Base-by-base conservation (phyloP, 441 rosid species). In the Gossypium trilobum region DNA sequence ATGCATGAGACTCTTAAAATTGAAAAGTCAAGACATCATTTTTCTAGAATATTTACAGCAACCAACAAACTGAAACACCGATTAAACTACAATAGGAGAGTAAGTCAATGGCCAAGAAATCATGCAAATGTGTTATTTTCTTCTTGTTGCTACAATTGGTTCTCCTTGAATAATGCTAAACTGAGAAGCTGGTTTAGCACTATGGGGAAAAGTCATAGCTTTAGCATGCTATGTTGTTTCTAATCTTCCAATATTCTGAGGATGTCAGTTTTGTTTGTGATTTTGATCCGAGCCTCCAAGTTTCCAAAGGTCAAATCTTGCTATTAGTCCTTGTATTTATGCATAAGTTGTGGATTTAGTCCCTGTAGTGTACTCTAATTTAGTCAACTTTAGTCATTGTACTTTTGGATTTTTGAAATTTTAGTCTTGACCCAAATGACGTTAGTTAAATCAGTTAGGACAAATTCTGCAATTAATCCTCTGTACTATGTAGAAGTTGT, bases 11-110 rank as follows among this genome's bases (percentile, higher is more conserved):
- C 46, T 62, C 2, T 42, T 23, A 61, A 14, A 44, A 65, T 23
- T 22, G 19, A 10, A 67, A 11, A 48, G 20, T 36, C 20, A 57
- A 19, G 63, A 62, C 23, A 16, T 22, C 68, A 51, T 6, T 50
- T 61, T 25, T 19, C 8, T 23, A 20, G 46, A 60, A 33, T 46
- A n/a, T 74, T 64, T 29, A 52, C 71, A 11, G 56, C 57, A 72
- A 62, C 20, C 46, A n/a, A 13, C 69, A 64, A 64, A 42, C 13
- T 20, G 33, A 42, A 64, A 64, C 27, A 11, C 54, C 5, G 0
- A 64, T 4, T 42, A 22, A 65, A 65, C 9, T 46, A 23, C n/a
- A 44, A 44, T 46, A 65, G 19, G 69, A 64, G 6, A 42, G 36
- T 33, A 13, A 65, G 56, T 19, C 23, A 44, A 11, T 13, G 2